Base-by-base conservation (phyloP, 2,329 filamentous ascomycete genomes). In the Iodosphaeria phyllophila region DNA sequence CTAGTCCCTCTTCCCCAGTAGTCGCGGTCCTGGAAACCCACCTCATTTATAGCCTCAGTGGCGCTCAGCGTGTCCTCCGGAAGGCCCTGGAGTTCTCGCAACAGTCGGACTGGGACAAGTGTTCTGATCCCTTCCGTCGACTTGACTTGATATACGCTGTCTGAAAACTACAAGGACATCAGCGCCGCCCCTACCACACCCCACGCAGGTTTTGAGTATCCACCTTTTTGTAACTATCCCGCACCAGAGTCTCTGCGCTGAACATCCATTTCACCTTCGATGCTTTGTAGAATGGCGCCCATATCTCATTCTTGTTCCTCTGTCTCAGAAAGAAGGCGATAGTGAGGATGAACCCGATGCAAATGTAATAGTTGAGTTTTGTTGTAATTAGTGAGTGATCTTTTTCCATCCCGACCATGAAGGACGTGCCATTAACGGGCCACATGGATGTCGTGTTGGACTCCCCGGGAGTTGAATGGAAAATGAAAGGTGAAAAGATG, bases 211-310 rank as follows among this genome's bases (percentile, higher is more conserved):
- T n/a, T n/a, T 10, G 16, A 20, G 20, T 14, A 28, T 33, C 13
- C 11, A 60, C 56, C 48, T 59, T 58, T 33, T 38, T 40, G 30
- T 63, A 63, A 35, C 58, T 63, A 22, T 61, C 54, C 26, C 47
- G 49, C 10, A 62, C 48, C 17, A 60, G 38, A 2, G 37, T 41
- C 36, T 63, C 58, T 14, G 58, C 58, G 29, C 50, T 49, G 26
- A 62, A 60, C 34, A 61, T 56, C 58, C 58, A 62, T 38, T 53
- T 60, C 25, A 48, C 43, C 35, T 54, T 55, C 5, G 54, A 47
- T 0, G 57, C 58, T 32, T 56, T 53, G 39, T 58, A 63, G 24
- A 56, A 54, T 0, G 58, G 58, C 4, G 51, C 43, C 8, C 50
- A 42, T 4, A 57, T 43, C 15, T 38, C 26, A 8, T 35, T 32